These are phyloP conservation scores for Leishmania major DNA, from an alignment of 208 protist genomes.

Conservation along the genomic window DNA sequence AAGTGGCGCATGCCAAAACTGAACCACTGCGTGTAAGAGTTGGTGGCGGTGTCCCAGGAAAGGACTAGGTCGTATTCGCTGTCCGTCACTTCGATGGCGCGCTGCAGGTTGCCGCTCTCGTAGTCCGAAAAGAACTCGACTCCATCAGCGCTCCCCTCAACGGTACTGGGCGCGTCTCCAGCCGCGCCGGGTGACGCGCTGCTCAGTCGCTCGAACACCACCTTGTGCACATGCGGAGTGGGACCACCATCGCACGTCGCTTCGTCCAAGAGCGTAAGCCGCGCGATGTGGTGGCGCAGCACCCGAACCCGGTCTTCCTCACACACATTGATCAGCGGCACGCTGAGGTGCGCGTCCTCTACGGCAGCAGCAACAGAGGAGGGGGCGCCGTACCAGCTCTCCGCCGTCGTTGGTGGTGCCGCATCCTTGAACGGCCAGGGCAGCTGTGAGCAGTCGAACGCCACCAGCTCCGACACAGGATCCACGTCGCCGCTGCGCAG, in stretches of 20 bases:
- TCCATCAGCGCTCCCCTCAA: constrained; percentile 16
- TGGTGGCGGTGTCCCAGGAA: constrained; percentile 93
- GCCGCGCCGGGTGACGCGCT: neutral
- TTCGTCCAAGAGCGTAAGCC: constrained; percentile 40
- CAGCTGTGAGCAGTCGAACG: constrained; percentile 25
- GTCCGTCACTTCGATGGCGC: constrained; percentile 83
- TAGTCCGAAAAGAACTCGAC: constrained; percentile 94
- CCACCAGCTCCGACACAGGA: constrained; percentile 18
- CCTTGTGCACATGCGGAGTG: constrained; percentile 31
- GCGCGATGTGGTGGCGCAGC: constrained; percentile 63
- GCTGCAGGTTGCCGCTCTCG: constrained; percentile 95
- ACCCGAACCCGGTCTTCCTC: constrained; percentile 44
- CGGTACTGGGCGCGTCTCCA: neutral
- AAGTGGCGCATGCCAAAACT: constrained; percentile 91
- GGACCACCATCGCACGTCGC: constrained; percentile 41
- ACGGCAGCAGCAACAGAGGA: neutral
- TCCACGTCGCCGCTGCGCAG: constrained; percentile 36
- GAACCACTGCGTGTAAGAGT: constrained; percentile 97
- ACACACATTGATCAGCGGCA: constrained; percentile 38
- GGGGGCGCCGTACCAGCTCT: constrained; percentile 16
- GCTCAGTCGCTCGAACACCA: constrained; percentile 30
- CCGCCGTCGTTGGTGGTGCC: constrained; percentile 30
- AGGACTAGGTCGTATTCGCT: constrained; percentile 96
- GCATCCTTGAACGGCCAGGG: constrained; percentile 58
- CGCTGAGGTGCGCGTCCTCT: constrained; percentile 24